Evolutionary conservation across 345 rosid species (phyloP).

Genomic region (Abelmoschus esculentus): DNA sequence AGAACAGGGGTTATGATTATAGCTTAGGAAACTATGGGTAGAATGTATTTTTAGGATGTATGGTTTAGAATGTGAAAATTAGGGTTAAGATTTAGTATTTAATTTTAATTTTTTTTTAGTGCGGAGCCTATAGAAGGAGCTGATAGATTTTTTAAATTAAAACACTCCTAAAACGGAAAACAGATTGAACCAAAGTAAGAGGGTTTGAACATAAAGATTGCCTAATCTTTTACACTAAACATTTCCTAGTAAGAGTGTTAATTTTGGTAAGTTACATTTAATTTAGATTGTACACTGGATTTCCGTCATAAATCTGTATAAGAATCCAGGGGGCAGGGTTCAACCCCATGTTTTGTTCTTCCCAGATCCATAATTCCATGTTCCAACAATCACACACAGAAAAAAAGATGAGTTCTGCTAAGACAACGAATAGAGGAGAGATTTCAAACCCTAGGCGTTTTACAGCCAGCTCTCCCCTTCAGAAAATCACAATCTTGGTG

Average conservation of each 20-base stretch:
- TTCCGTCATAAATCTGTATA: conserved; percentile 14
- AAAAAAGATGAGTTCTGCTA: too few relatives aligned
- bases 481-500: conserved; percentile 33
- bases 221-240: conserved; percentile 17
- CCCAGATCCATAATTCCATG: not conserved
- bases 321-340: not conserved
- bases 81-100: too few relatives aligned
- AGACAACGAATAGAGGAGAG: too few relatives aligned
- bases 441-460: not conserved
- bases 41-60: too few relatives aligned
- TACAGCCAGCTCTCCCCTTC: not conserved
- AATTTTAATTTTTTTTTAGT: too few relatives aligned
- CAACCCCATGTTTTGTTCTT: not conserved
- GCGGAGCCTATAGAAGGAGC: too few relatives aligned
- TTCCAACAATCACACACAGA: not conserved
- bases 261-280: conserved; percentile 22
- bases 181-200: not conserved
- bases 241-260: conserved; percentile 13
- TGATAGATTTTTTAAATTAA: too few relatives aligned
- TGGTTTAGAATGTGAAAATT: too few relatives aligned
- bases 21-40: too few relatives aligned
- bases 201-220: conserved; percentile 14
- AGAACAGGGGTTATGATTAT: too few relatives aligned
- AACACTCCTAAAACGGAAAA: conserved; percentile 7
- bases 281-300: conserved; percentile 22